Conservation (phyloP, 768 basidiomycete species). For the Strobilomyces confusus region DNA sequence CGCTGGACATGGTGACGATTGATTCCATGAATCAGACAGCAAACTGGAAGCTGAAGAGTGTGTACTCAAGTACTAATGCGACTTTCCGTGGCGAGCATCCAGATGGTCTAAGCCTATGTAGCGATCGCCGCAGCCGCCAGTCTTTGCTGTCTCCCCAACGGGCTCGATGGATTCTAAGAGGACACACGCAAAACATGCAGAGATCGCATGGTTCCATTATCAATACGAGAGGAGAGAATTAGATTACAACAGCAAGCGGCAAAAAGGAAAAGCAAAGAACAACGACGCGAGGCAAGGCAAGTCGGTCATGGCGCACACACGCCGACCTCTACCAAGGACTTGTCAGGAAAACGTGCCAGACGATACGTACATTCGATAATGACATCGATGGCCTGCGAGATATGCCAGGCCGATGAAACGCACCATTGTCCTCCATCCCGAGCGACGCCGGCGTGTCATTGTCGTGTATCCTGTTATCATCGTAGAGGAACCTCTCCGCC, state of each 20-base stretch:
- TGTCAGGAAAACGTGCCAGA: not conserved
- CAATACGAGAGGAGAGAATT: not conserved
- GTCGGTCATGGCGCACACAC: conserved; percentile 12
- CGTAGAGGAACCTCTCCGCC: conserved; percentile 76
- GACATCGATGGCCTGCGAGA: conserved; percentile 78
- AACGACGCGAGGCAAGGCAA: not conserved
- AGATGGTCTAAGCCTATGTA: no score
- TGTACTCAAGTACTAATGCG: no score
- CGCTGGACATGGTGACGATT: no score
- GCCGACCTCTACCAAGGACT: conserved; percentile 13
- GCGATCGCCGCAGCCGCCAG: no score
- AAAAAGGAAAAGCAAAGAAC: not conserved
- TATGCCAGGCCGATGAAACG: conserved; percentile 19
- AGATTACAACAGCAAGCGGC: conserved; percentile 2
- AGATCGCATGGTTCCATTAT: not conserved
- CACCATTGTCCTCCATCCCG: conserved; percentile 89
- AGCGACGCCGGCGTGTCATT: conserved; percentile 83
- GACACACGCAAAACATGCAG: not conserved
- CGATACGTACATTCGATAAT: conserved; percentile 83
- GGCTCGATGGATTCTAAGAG: no score
- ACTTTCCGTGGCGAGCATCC: no score
- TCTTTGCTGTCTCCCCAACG: no score
- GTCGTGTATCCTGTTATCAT: conserved; percentile 80
- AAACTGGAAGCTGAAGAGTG: no score
- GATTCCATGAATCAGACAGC: no score